These are phyloP conservation scores for Chamaecyparis obtusa DNA, from an alignment of 75 land plant species.

Conservation along the genomic window DNA sequence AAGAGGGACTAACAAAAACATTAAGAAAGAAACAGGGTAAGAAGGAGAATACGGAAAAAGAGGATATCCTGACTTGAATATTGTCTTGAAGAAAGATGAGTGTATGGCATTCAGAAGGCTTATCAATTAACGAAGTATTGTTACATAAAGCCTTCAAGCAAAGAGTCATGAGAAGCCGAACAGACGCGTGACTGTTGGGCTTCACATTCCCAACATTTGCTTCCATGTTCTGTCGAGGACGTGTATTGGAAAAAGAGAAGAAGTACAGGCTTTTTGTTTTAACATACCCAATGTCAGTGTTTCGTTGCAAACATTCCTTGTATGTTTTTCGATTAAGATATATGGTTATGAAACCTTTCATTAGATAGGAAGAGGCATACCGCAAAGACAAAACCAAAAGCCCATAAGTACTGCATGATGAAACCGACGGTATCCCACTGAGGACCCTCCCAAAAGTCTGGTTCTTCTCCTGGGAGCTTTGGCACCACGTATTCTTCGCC, in stretches of 20 bases:
- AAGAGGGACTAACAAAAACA: no score
- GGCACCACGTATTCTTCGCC: slow-evolving; percentile 22
- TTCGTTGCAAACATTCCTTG: no score
- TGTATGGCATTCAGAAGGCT: not conserved
- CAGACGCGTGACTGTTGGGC: no score
- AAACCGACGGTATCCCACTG: slow-evolving; percentile 79
- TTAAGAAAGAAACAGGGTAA: not conserved
- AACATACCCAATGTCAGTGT: no score
- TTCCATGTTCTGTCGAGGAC: no score
- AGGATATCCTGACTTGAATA: not conserved
- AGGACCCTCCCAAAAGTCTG: slow-evolving; percentile 87
- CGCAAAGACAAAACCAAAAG: slow-evolving; percentile 80
- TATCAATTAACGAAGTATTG: not conserved
- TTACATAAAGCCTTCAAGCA: no score
- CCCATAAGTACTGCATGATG: slow-evolving; percentile 87
- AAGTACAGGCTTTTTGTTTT: no score
- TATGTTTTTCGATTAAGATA: no score
- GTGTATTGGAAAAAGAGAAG: no score
- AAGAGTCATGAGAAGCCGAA: no score
- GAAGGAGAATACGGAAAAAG: not conserved
- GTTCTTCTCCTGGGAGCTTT: slow-evolving; percentile 55
- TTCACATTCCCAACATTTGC: no score
- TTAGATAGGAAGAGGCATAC: slow-evolving; percentile 29
- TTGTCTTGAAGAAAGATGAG: not conserved
- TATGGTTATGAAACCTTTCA: no score